Percentiles rank a stretch among this genome's conserved stretches.
These are phyloP conservation scores for Coemansia sp. DNA, from an alignment of 192 early-diverging fungal genomes.

Conservation along the genomic window DNA sequence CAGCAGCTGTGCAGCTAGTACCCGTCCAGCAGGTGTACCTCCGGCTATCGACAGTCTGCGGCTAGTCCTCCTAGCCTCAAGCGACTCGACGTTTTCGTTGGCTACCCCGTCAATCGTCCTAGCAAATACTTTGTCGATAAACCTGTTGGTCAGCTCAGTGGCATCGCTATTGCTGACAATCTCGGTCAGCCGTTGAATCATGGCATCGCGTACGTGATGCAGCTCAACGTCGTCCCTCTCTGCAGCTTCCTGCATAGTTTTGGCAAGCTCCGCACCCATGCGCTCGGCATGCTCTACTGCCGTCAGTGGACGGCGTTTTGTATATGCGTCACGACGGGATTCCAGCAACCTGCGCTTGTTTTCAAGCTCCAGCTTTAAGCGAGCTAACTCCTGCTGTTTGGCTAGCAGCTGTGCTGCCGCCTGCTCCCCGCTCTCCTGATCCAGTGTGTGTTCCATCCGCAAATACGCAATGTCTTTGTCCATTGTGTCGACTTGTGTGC, in stretches of 20 bases:
- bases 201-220: slow-evolving; percentile 12
- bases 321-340: slow-evolving; percentile 29
- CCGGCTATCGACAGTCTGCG: slow-evolving; percentile 41
- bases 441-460: slow-evolving; percentile 46
- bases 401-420: slow-evolving; percentile 28
- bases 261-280: slow-evolving; percentile 23
- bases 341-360: slow-evolving; percentile 36
- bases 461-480: slow-evolving; percentile 45
- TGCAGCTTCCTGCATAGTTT: background rate
- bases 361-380: slow-evolving; percentile 30
- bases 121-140: slow-evolving; percentile 46
- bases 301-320: slow-evolving; percentile 37
- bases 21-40: slow-evolving; percentile 32
- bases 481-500: slow-evolving; percentile 28
- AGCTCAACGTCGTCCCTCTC: slow-evolving; percentile 5
- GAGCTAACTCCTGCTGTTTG: slow-evolving; percentile 22
- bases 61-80: slow-evolving; percentile 40
- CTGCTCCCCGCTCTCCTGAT: slow-evolving; percentile 49
- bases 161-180: slow-evolving; percentile 44
- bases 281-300: slow-evolving; percentile 44
- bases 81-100: slow-evolving; percentile 44
- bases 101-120: slow-evolving; percentile 48
- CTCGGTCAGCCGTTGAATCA: slow-evolving; percentile 25
- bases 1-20: slow-evolving; percentile 48
- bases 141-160: slow-evolving; percentile 35